These are phyloP conservation scores for Cladosporium sp. DNA, from an alignment of 2,329 filamentous ascomycete species.

Conservation along the genomic window DNA sequence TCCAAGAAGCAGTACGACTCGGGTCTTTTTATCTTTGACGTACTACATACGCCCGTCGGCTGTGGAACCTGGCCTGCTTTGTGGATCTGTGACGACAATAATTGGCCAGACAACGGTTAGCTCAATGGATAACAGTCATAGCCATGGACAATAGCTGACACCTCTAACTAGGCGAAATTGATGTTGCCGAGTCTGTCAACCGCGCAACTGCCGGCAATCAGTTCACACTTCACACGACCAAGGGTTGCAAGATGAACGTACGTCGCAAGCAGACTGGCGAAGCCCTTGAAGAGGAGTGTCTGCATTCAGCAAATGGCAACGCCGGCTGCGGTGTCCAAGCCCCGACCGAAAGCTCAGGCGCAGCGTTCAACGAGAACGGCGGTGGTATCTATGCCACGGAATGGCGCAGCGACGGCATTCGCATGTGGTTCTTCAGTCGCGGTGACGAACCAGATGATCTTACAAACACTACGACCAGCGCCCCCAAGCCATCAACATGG, in stretches of 20 bases:
- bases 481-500: conserved; percentile 63
- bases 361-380: conserved; percentile 33
- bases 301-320: conserved; percentile 29
- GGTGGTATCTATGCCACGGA: conserved; percentile 38
- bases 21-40: conserved; percentile 41
- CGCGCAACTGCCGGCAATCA: conserved; percentile 29
- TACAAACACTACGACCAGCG: not conserved
- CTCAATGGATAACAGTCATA: not conserved
- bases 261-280: conserved; percentile 34
- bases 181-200: conserved; percentile 39
- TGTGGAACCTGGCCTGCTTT: conserved; percentile 43
- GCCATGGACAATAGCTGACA: not conserved
- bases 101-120: conserved; percentile 33
- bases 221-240: conserved; percentile 33
- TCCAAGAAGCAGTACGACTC: conserved; percentile 39
- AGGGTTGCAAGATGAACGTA: conserved; percentile 35
- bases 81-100: conserved; percentile 47
- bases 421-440: conserved; percentile 37
- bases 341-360: conserved; percentile 31
- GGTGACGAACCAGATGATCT: conserved; percentile 44
- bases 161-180: conserved; percentile 27
- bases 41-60: conserved; percentile 37
- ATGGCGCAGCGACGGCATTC: conserved; percentile 33
- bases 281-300: conserved; percentile 31
- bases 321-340: conserved; percentile 34